Evolutionary conservation across 441 rosid genomes (phyloP).

Genomic region (Corymbia citriodora): DNA sequence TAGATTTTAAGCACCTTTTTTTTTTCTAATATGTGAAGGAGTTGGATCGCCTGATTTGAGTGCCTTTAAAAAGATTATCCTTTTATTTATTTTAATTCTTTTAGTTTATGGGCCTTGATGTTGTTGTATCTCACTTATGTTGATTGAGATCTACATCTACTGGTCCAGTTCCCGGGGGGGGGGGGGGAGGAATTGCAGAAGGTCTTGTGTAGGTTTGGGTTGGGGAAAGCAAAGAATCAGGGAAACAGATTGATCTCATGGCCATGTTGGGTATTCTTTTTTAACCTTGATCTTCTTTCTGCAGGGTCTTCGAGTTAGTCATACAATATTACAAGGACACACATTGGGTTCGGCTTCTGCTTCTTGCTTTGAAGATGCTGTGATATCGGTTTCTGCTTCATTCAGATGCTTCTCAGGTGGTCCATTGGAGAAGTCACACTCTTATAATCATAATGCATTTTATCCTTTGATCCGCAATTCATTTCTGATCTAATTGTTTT

Average conservation of each 20-base stretch:
- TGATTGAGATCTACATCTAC: neutral
- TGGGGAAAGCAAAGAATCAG: neutral
- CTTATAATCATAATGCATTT: neutral
- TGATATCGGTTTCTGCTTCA: constrained; percentile 24
- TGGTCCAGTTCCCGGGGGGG: neutral
- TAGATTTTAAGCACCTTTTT: neutral
- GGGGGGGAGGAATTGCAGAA: neutral
- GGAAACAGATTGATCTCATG: neutral
- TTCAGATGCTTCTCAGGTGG: constrained; percentile 45
- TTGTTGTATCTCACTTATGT: neutral
- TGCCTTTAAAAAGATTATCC: neutral
- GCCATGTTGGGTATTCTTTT: neutral
- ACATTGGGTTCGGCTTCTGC: constrained; percentile 18
- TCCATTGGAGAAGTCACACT: constrained; percentile 7
- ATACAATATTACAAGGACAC: constrained; percentile 15
- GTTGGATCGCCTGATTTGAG: neutral
- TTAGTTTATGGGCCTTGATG: neutral
- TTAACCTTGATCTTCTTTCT: constrained; percentile 9
- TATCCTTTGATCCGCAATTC: neutral
- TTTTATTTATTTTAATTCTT: neutral
- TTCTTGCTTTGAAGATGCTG: constrained; percentile 6
- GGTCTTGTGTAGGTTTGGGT: neutral
- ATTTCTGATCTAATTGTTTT: neutral
- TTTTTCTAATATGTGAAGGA: neutral
- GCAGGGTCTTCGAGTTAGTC: constrained; percentile 49